Evolutionary conservation across 192 early-diverging fungal genomes (phyloP).

Genomic region (Jimgerdemannia flammicorona): DNA sequence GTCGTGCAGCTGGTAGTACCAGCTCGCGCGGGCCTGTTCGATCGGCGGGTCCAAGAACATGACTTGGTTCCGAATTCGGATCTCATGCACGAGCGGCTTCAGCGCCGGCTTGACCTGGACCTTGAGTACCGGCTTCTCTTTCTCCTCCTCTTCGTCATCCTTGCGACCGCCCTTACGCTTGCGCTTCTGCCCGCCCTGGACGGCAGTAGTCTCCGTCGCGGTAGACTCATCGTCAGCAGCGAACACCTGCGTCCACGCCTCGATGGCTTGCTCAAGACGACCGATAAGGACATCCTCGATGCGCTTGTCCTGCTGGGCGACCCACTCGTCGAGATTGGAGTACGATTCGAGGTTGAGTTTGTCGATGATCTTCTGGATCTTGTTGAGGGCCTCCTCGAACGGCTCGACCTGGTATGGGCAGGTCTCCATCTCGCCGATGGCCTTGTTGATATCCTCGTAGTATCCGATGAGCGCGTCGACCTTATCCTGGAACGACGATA

Average conservation of each 20-base stretch:
- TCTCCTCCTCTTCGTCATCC: constrained; percentile 34
- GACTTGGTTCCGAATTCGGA: constrained; percentile 90
- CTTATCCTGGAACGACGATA: constrained; percentile 96
- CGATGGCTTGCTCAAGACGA: constrained; percentile 76
- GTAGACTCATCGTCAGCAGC: constrained; percentile 38
- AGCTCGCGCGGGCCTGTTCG: constrained; percentile 86
- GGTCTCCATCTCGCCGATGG: constrained; percentile 78
- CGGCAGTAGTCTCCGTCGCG: constrained; percentile 38
- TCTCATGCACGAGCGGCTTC: constrained; percentile 76
- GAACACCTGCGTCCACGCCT: constrained; percentile 70
- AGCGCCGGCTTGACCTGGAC: constrained; percentile 62
- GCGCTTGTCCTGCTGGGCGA: constrained; percentile 69
- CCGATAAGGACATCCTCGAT: constrained; percentile 73
- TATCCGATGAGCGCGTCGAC: constrained; percentile 77
- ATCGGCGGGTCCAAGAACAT: constrained; percentile 97
- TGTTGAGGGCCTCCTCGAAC: constrained; percentile 68
- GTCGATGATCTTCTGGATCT: constrained; percentile 91
- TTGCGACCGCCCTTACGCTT: constrained; percentile 34
- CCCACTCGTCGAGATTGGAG: constrained; percentile 92
- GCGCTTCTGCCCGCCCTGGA: constrained; percentile 28
- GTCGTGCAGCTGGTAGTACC: constrained; percentile 86
- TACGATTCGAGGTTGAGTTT: constrained; percentile 84
- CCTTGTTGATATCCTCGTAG: constrained; percentile 76
- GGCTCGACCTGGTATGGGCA: constrained; percentile 70
- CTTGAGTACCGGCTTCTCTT: constrained; percentile 17